Evolutionary conservation across 148 eudicot genomes (phyloP).

Genomic region (Salicornia ramosissima): DNA sequence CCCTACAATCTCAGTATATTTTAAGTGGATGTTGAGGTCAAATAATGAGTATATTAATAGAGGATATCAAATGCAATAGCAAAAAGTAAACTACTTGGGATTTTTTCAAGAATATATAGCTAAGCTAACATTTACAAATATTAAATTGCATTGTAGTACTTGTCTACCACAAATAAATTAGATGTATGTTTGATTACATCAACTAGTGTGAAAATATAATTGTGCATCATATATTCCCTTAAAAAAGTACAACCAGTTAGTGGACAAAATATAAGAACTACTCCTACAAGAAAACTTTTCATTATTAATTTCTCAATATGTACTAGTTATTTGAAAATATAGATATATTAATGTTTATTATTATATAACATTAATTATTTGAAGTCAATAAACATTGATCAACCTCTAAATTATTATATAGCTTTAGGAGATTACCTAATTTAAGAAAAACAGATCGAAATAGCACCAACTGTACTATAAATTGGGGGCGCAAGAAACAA

Average conservation of each 20-base stretch:
- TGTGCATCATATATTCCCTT: background rate
- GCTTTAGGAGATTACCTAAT: no score
- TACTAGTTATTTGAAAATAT: no score
- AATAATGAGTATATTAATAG: background rate
- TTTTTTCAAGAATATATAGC: background rate
- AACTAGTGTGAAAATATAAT: background rate
- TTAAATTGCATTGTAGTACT: background rate
- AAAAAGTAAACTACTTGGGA: conserved; percentile 2
- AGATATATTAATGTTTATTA: no score
- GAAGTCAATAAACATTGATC: no score
- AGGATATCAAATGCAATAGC: background rate
- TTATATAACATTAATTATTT: no score
- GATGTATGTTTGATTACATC: background rate
- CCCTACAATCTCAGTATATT: background rate
- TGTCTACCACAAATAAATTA: background rate
- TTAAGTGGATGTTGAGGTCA: conserved; percentile 4
- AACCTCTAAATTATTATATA: no score
- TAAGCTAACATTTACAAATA: background rate
- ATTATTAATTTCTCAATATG: background rate
- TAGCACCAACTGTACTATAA: no score
- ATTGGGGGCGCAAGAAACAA: no score
- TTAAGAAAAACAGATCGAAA: no score
- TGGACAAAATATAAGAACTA: background rate
- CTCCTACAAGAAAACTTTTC: background rate
- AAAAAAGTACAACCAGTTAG: background rate